Percentiles rank a stretch among this genome's conserved stretches.
Evolutionary conservation across 106 monocot species (phyloP).

Genomic region (Agapanthus africanus): DNA sequence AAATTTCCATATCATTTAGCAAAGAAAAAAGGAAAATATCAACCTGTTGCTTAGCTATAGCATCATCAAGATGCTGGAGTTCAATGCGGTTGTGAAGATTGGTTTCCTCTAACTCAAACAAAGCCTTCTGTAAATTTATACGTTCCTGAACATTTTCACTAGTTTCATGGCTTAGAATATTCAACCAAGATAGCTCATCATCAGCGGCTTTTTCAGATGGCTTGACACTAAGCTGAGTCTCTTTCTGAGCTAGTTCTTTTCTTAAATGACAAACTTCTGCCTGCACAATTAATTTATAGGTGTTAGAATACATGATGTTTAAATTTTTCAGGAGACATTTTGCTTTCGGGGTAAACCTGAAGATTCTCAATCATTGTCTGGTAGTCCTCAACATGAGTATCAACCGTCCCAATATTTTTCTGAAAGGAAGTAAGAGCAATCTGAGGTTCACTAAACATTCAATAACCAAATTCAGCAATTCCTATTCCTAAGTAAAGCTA

Average conservation of each 20-base stretch:
- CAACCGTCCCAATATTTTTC: constrained; percentile 94
- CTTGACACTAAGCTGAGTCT: constrained; percentile 67
- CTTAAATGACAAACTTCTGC: constrained; percentile 73
- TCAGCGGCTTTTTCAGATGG: constrained; percentile 59
- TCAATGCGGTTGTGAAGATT: constrained; percentile 85
- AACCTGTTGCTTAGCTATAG: constrained; percentile 78
- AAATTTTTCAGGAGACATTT: no score
- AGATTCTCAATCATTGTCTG: constrained; percentile 92
- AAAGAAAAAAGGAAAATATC: neutral
- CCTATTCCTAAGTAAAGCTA: neutral
- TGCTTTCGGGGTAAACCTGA: constrained; percentile 40
- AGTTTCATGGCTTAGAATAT: constrained; percentile 81
- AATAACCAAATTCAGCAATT: neutral
- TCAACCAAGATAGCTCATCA: constrained; percentile 89
- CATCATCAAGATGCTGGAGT: constrained; percentile 89
- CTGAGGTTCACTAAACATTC: neutral
- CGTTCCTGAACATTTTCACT: constrained; percentile 99
- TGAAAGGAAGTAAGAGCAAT: constrained; percentile 30
- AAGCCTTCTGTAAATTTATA: constrained; percentile 91
- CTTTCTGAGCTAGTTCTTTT: constrained; percentile 90
- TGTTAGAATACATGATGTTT: constrained; percentile 81
- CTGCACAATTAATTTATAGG: constrained; percentile 35
- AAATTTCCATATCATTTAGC: neutral
- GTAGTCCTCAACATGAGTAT: constrained; percentile 93
- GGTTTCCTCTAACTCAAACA: constrained; percentile 95